These are phyloP conservation scores for Passiflora organensis DNA, from an alignment of 345 rosid species.

Conservation along the genomic window DNA sequence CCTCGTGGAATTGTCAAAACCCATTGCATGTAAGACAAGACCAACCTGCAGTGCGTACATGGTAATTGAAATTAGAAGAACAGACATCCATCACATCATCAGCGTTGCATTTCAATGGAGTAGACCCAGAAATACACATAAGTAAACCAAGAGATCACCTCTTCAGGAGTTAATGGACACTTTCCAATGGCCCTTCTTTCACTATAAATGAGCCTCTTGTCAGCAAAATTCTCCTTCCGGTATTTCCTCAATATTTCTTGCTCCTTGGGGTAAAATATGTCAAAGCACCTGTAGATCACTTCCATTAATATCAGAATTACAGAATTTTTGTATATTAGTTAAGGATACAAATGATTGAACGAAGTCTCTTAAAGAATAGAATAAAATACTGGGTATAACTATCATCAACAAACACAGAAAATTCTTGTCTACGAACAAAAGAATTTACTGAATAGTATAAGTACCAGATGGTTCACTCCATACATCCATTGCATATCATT, in stretches of 20 bases:
- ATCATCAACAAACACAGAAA: no score
- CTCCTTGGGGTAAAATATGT: conserved; percentile 73
- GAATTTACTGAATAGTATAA: not conserved
- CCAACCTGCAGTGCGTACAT: conserved; percentile 66
- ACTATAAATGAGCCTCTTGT: conserved; percentile 53
- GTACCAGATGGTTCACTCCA: not conserved
- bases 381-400: no score
- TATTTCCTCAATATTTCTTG: conserved; percentile 71
- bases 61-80: not conserved
- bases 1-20: conserved; percentile 81
- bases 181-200: conserved; percentile 91
- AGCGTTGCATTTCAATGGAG: no score
- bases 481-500: no score
- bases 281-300: conserved; percentile 64
- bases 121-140: not conserved
- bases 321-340: conserved; percentile 1
- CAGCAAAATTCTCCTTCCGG: conserved; percentile 77
- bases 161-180: conserved; percentile 89
- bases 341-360: no score
- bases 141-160: conserved; percentile 39
- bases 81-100: no score
- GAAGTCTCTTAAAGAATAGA: not conserved
- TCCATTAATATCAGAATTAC: not conserved
- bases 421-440: not conserved
- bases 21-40: conserved; percentile 79